phyloP scores from a whole-genome alignment of 2,329 filamentous ascomycete species.

The Boeremia exigua region DNA sequence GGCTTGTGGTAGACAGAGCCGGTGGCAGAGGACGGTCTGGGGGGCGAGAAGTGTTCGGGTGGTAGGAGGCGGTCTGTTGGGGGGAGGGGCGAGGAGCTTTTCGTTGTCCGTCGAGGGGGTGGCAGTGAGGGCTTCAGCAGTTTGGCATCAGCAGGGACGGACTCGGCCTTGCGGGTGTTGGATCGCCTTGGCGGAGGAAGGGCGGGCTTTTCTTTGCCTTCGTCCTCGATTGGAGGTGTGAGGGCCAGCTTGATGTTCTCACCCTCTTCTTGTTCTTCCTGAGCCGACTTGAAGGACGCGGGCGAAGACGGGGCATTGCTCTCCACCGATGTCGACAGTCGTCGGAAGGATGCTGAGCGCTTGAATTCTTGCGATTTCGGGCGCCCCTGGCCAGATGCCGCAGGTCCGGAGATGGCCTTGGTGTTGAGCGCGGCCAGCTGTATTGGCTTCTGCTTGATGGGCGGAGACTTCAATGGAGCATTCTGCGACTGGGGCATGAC shows the following conservation, averaged over 20 bases:
- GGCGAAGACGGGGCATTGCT: conserved; percentile 40
- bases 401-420: conserved; percentile 22
- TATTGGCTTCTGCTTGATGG: conserved; percentile 33
- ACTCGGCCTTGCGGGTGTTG: conserved; percentile 20
- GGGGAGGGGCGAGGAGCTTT: conserved; percentile 26
- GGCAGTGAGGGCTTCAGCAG: conserved; percentile 9
- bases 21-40: conserved; percentile 31
- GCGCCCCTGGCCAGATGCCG: conserved; percentile 26
- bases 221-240: not conserved
- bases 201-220: conserved; percentile 2
- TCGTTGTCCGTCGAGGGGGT: conserved; percentile 9
- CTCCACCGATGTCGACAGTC: conserved; percentile 35
- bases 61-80: conserved; percentile 29
- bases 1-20: conserved; percentile 47
- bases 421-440: conserved; percentile 32
- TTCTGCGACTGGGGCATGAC: conserved; percentile 24
- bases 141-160: conserved; percentile 10
- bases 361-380: conserved; percentile 33
- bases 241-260: conserved; percentile 39
- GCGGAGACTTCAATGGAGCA: conserved; percentile 33
- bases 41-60: conserved; percentile 29
- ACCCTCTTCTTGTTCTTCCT: conserved; percentile 40
- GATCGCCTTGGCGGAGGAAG: conserved; percentile 46
- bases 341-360: conserved; percentile 25
- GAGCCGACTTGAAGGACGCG: conserved; percentile 45